Base-by-base conservation (phyloP, 139 green algal genomes). In the Pleodorina starrii region DNA sequence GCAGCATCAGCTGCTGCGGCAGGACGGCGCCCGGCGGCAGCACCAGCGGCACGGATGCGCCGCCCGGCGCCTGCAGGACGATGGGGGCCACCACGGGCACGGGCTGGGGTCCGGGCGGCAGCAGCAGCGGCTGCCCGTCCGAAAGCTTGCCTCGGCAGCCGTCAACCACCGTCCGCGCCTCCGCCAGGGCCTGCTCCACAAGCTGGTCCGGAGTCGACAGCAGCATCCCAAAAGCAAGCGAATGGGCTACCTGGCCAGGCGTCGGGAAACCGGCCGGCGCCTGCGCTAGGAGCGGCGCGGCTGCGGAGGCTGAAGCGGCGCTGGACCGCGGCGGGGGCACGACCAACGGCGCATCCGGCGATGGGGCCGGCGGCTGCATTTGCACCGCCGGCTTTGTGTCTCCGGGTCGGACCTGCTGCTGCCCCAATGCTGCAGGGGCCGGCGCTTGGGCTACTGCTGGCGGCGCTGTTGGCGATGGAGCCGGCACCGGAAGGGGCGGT, bases 121-220 rank as follows among this genome's bases (percentile, higher is more conserved):
- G 4, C 73, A 48, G 40, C 57, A 42, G 6, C 43, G 23, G 32
- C 50, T 73, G 50, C 54, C 29, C 29, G 10, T 77, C 81, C 29
- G n/a, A 12, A 35, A 5, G 46, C 81, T 78, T 76, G 25, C 32
- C 48, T 19, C 84, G 69, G 69, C 84, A 89, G 14, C 7, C 25
- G 35, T 74, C 74, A 25, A 92, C 89, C 46, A 90, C 63, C 21
- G 32, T 36, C 6, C 76, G 63, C 21, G 89, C 89, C 73, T 92
- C 89, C 14, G 40, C 76, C 51, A 88, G 9, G 4, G 82, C 82
- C 6, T 51, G 44, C 44, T 79, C 63, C 0, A 88, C 82, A 16
- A 88, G 43, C 29, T 71, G 44, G 29, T 79, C 42, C 11, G 81
- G 43, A 10, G 1, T 87, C 1, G 46, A 21, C 14, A 69, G 9